Base-by-base conservation (phyloP, 2,329 filamentous ascomycete species). In the Diaporthe ampelina region DNA sequence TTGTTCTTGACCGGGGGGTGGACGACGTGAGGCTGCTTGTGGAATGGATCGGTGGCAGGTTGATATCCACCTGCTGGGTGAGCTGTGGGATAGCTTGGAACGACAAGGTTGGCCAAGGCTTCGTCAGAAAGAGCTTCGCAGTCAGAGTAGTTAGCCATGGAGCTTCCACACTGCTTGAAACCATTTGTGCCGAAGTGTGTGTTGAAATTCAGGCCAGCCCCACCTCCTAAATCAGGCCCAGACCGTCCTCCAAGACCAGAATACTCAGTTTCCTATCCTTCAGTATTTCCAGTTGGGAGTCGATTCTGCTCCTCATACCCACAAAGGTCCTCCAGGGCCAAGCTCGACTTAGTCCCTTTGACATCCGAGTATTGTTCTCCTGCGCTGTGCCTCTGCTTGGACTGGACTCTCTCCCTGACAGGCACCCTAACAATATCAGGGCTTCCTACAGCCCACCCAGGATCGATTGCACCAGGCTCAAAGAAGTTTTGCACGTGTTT, bases 141-240 rank as follows among this genome's bases (percentile, higher is more conserved):
- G 52, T 82, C 80, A 5, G 80, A 82, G 43, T 75, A 77, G 50
- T 81, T 65, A n/a, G 72, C 74, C 19, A 74, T 58, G n/a, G 68
- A 72, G 68, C 63, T 59, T 24, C 74, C 74, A 72, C 68, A 76
- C 35, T 73, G 74, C 19, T 63, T 72, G 37, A 70, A 74, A 24
- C 54, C 54, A 74, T 32, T 43, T 19, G 61, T 45, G 37, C 63
- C 37, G 15, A 52, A 32, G 15, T 52, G 48, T 7, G 40, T 59
- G 65, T 70, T 40, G 43, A 63, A 52, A 50, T 68, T 61, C 4
- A 72, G 24, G 32, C 68, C 74, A 40, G 61, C 68, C 56, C 52
- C 72, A 19, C 54, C 72, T 7, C 61, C 61, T 35, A 63, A 29
- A 57, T 72, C 71, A 32, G 72, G 70, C n/a, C 58, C 24, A 56